phyloP scores from a whole-genome alignment of 2,329 filamentous ascomycete species.

The Pseudogymnoascus sp. region DNA sequence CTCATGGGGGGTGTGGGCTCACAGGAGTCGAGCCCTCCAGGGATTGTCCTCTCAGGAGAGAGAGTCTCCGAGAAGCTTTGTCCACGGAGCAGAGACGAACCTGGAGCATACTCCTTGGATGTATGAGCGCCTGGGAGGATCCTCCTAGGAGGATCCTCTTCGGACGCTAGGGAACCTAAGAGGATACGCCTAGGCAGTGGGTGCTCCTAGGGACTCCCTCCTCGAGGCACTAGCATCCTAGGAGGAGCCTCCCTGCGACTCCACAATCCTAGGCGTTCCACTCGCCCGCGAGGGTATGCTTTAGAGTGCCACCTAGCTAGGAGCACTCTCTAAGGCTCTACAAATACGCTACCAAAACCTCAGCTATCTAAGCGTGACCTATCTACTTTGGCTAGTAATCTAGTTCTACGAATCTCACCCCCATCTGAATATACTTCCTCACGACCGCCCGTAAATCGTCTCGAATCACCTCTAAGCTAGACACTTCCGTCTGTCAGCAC shows the following conservation, averaged over 20 bases:
- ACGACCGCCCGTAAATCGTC: constrained; percentile 15
- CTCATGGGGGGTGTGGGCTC: background rate
- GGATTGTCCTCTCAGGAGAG: no score
- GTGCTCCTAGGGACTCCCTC: no score
- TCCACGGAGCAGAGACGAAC: no score
- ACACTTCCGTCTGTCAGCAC: constrained; percentile 11
- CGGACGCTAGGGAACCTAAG: background rate
- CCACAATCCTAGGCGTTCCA: background rate
- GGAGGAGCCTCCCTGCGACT: background rate
- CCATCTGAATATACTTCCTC: no score
- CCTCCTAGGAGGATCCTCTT: background rate
- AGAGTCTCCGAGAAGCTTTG: no score
- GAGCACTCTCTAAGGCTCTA: background rate
- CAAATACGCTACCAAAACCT: background rate
- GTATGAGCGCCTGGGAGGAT: background rate
- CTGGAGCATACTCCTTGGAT: no score
- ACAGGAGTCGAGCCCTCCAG: background rate
- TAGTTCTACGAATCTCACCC: no score
- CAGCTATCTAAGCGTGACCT: no score
- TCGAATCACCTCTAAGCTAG: constrained; percentile 12
- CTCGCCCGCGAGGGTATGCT: background rate
- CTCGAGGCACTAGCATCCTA: no score
- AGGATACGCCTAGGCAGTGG: background rate
- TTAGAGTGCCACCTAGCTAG: background rate
- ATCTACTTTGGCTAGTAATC: no score